phyloP scores from a whole-genome alignment of 2,329 filamentous ascomycete genomes.

The Nemania diffusa region DNA sequence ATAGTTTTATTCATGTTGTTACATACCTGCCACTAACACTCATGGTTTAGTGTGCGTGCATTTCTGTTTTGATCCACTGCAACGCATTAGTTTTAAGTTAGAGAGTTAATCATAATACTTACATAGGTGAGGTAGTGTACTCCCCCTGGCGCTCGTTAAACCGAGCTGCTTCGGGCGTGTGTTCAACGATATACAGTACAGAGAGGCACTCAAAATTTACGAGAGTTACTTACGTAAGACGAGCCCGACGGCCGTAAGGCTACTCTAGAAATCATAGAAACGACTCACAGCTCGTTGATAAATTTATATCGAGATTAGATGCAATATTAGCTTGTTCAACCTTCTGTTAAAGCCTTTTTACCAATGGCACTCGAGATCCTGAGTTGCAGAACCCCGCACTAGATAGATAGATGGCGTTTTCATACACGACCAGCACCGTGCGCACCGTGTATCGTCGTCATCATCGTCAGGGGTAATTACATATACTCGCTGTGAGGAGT shows the following conservation, averaged over 20 bases:
- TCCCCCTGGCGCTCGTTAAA: too few species aligned
- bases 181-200: background rate
- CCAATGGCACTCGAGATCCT: too few species aligned
- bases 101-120: background rate
- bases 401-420: background rate
- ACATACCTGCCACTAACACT: background rate
- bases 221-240: background rate
- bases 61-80: constrained; percentile 12
- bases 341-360: too few species aligned
- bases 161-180: background rate
- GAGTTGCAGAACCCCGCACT: background rate
- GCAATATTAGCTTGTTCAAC: background rate
- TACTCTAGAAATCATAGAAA: background rate
- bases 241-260: background rate
- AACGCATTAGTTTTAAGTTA: constrained; percentile 11
- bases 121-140: background rate
- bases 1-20: background rate
- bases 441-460: background rate
- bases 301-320: background rate
- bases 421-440: constrained; percentile 1
- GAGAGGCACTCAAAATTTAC: background rate
- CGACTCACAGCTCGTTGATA: background rate
- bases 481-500: background rate
- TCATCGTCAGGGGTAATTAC: background rate
- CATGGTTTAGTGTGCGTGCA: background rate